Conservation (phyloP, 345 rosid species). For the Populus davidiana region DNA sequence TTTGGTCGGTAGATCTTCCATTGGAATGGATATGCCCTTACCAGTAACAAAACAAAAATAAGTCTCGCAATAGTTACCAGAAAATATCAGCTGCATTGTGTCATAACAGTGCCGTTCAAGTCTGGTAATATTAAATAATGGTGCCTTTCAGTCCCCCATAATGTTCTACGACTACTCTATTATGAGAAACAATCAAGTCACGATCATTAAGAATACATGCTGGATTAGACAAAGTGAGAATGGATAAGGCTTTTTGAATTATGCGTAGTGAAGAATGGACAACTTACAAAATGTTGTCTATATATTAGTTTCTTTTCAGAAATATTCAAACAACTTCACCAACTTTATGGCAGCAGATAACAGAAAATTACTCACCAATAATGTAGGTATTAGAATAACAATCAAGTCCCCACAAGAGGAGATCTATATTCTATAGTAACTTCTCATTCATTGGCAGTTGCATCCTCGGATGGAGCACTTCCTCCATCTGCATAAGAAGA, state of each 20-base stretch:
- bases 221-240: background rate
- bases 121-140: background rate
- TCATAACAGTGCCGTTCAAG: background rate
- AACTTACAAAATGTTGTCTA: slow-evolving; percentile 19
- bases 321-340: slow-evolving; percentile 21
- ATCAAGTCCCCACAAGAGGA: slow-evolving; percentile 26
- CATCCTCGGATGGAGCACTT: slow-evolving; percentile 57
- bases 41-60: background rate
- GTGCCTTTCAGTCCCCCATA: background rate
- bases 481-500: slow-evolving; percentile 48
- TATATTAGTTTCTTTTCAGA: slow-evolving; percentile 9
- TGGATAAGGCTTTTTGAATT: slow-evolving; percentile 3
- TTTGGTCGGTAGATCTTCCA: background rate
- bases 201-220: background rate
- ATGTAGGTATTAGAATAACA: slow-evolving; percentile 33
- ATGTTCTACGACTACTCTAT: background rate
- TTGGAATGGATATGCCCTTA: background rate
- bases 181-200: background rate
- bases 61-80: background rate
- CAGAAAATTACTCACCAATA: slow-evolving; percentile 25
- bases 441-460: slow-evolving; percentile 16
- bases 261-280: background rate
- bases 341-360: slow-evolving; percentile 32
- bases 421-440: background rate
- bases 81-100: background rate